A percentile compares a stretch with the other conserved stretches of the same genome.
Conservation (phyloP, 768 basidiomycete species). For the Kondoa malvinella region DNA sequence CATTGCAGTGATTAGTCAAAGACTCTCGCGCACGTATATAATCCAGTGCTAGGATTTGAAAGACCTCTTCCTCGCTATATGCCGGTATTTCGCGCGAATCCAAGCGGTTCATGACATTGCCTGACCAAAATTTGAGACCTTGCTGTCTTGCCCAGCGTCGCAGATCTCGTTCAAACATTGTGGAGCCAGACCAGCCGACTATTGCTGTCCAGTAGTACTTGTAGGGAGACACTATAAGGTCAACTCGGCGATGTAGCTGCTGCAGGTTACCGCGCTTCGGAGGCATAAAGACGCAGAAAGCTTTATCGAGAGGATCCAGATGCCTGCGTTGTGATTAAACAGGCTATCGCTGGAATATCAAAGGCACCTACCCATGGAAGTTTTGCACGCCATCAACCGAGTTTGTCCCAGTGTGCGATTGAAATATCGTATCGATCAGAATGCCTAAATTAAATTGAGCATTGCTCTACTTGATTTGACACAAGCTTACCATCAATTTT, state of each 20-base stretch:
- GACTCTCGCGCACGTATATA: constrained; percentile 16
- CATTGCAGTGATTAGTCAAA: neutral
- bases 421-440: constrained; percentile 1
- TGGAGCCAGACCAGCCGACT: constrained; percentile 49
- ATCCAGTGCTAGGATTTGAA: constrained; percentile 15
- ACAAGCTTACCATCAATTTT: constrained; percentile 39
- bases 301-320: constrained; percentile 70
- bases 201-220: constrained; percentile 75
- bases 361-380: constrained; percentile 9
- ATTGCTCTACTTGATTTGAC: neutral
- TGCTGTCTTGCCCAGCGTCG: constrained; percentile 10
- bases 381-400: constrained; percentile 12
- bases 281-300: constrained; percentile 58
- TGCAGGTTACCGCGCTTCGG: constrained; percentile 33
- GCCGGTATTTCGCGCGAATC: constrained; percentile 10
- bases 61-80: constrained; percentile 17
- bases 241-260: constrained; percentile 51
- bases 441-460: neutral
- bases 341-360: constrained; percentile 21
- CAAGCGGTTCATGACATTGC: constrained; percentile 6
- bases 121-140: constrained; percentile 16
- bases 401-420: constrained; percentile 9
- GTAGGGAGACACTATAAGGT: constrained; percentile 62
- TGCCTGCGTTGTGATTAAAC: constrained; percentile 32
- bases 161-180: constrained; percentile 18